Evolutionary conservation across 208 protist genomes (phyloP), one percentile per base, ranked within the genome.

Genomic region (Crithidia expoeki): DNA sequence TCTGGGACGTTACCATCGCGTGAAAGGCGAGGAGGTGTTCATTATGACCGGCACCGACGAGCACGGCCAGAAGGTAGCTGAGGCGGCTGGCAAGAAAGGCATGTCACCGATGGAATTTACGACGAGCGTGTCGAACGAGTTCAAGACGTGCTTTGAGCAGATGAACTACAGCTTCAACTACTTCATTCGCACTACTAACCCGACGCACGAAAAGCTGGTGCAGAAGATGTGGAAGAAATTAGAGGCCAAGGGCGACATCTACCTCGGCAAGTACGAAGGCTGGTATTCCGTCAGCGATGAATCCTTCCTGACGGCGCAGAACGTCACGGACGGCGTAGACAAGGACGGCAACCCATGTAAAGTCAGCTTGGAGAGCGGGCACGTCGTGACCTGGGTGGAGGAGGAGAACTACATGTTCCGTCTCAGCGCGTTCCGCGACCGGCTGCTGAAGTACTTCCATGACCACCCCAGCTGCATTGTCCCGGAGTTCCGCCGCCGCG

Each of bases 381-480:
- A 98, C 60, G 76, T 85, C 19, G 92, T 98, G 17, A 95, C 97
- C 33, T 99, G 95, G 96, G 85, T 99, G 32, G 73, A 75, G 44
- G 98, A 99, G 85, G 90, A 98, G 40, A 99, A 99, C 83, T 99
- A 99, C 85, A 98, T 98, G 90, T 99, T 99, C 77, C 90, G 90
- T 53, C 88, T 99, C 7, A 96, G 87, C 34, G 73, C 76, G 14
- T 99, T 98, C 70, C 71, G 79, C 53, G 79, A 98, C 12, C 65
- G 72, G 1, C 71, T 99, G 12, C 78, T 97, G 16, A 68, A 96
- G 53, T 97, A 82, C 77, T 94, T 95, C 65, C 46, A 91, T 52
- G 78, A 75, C 57, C 86, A 98, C 70, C 85, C 94, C 27, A 78
- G 84, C 55, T 92, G 85, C 68, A 98, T 99, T 59, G 82, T 93